Base-by-base conservation (phyloP, 1,284 basidiomycete genomes). In the Pterulicium gracile region DNA sequence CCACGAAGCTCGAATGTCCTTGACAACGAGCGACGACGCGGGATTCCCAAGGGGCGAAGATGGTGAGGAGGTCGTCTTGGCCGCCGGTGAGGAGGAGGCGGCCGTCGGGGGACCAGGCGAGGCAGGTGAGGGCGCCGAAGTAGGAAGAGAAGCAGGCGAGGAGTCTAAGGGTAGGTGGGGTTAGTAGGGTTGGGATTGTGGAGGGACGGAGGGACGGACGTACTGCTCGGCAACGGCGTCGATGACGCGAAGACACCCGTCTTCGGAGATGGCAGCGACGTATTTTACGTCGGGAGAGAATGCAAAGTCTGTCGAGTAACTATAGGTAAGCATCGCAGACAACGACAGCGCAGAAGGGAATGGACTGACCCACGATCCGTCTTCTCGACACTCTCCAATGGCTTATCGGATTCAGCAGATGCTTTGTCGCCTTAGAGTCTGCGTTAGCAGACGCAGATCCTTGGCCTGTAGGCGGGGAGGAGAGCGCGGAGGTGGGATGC, bases 21-120 rank as follows among this genome's bases (percentile, higher is more conserved):
- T 97, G 93, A 66, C 94, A 97, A 43, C 94, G 76, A 2, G 95
- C 95, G n/a, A 98, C 80, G 12, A 98, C 81, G 5, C 91, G 78
- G 56, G 88, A 84, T 58, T 96, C 93, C 73, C 84, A 86, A 0
- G 90, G 88, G 0, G 92, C 91, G 59, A 90, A 89, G 50, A 96
- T 87, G 1, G 93, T 95, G 43, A 97, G 71, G 10, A 98, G 73
- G 58, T 98, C 95, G 59, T 98, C 95, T 69, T 98, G 73, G 1
- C 73, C 73, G 14, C 73, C 73, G 21, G 73, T 72, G 47, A 96
- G 65, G 24, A 98, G 82, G 57, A 96, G 94, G 35, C 91, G 80
- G 17, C 90, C 89, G 61, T 98, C 94, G 1, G 93, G 92, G 5
- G 91, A 94, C 93, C 94, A 98, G 0, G 88, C 81, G 1, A 95